These are phyloP conservation scores for Mycena kentingensis DNA, from an alignment of 768 basidiomycete genomes.

Conservation along the genomic window DNA sequence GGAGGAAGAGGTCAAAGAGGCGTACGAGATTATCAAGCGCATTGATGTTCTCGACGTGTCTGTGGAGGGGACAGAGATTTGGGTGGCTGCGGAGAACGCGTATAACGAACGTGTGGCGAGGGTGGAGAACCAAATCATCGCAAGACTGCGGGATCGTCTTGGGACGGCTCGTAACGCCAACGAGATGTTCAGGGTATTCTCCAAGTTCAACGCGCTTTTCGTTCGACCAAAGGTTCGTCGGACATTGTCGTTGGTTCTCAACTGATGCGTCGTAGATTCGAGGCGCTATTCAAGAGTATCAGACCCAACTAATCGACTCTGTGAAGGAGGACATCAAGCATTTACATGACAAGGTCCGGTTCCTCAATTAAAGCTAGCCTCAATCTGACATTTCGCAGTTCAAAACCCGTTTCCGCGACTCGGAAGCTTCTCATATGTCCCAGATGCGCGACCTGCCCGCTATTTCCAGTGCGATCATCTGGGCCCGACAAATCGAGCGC, in stretches of 20 bases:
- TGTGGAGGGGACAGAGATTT: slow-evolving; percentile 93
- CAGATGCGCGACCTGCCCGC: slow-evolving; percentile 98
- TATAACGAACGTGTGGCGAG: slow-evolving; percentile 97
- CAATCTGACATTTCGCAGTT: slow-evolving; percentile 52
- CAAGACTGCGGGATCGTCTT: slow-evolving; percentile 84
- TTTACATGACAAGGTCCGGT: slow-evolving; percentile 81
- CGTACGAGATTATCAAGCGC: slow-evolving; percentile 95
- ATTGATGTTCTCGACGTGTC: slow-evolving; percentile 96
- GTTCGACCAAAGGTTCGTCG: slow-evolving; percentile 87
- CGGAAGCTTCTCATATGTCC: slow-evolving; percentile 96
- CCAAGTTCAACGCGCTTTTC: slow-evolving; percentile 96
- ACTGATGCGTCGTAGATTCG: slow-evolving; percentile 61
- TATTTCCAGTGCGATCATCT: slow-evolving; percentile 97
- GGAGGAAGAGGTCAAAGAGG: slow-evolving; percentile 96
- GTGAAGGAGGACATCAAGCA: slow-evolving; percentile 98
- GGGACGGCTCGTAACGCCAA: slow-evolving; percentile 97
- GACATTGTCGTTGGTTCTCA: not conserved
- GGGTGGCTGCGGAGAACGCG: slow-evolving; percentile 95
- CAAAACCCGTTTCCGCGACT: slow-evolving; percentile 94
- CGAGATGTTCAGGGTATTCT: slow-evolving; percentile 99
- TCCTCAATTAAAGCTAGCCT: not conserved
- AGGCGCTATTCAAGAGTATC: slow-evolving; percentile 98
- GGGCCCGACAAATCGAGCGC: slow-evolving; percentile 98
- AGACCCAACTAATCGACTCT: slow-evolving; percentile 97
- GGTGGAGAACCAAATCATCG: slow-evolving; percentile 98